A percentile compares a stretch with the other conserved stretches of the same genome.
These are phyloP conservation scores for Epicoccum sorghinum DNA, from an alignment of 2,329 filamentous ascomycete genomes.

Conservation along the genomic window DNA sequence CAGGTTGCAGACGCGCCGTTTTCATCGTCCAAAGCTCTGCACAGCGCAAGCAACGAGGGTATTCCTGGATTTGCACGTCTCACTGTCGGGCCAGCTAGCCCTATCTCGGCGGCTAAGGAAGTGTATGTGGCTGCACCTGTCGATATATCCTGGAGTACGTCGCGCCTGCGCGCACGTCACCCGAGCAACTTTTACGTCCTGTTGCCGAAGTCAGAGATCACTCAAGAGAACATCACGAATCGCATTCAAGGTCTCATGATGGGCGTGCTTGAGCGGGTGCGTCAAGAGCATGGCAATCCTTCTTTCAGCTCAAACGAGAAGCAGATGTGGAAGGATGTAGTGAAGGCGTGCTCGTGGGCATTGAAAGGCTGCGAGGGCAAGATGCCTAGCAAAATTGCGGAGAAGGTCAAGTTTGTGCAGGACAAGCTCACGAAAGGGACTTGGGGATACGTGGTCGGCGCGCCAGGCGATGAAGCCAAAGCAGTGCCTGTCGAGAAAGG, in stretches of 20 bases:
- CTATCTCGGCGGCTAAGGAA: constrained; percentile 7
- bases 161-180: constrained; percentile 20
- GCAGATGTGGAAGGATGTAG: constrained; percentile 33
- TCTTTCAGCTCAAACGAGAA: constrained; percentile 20
- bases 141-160: constrained; percentile 21
- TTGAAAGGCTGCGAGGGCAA: constrained; percentile 31
- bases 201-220: constrained; percentile 18
- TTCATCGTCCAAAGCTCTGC: constrained; percentile 9
- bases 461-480: constrained; percentile 4
- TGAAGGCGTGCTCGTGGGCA: constrained; percentile 33
- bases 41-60: neutral
- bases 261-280: constrained; percentile 36
- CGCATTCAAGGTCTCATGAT: constrained; percentile 40
- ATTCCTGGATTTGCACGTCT: constrained; percentile 36
- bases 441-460: constrained; percentile 25
- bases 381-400: constrained; percentile 33
- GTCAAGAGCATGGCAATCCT: constrained; percentile 30
- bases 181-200: constrained; percentile 31
- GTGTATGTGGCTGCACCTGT: constrained; percentile 32
- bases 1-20: constrained; percentile 39
- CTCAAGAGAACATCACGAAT: constrained; percentile 26
- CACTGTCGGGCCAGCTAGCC: constrained; percentile 30
- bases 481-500: neutral
- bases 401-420: constrained; percentile 34
- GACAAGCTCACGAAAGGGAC: constrained; percentile 32